Evolutionary conservation across 2,329 filamentous ascomycete species (phyloP), one percentile per base, ranked within the genome.

Genomic region (Chrysoporthe austroafricana): DNA sequence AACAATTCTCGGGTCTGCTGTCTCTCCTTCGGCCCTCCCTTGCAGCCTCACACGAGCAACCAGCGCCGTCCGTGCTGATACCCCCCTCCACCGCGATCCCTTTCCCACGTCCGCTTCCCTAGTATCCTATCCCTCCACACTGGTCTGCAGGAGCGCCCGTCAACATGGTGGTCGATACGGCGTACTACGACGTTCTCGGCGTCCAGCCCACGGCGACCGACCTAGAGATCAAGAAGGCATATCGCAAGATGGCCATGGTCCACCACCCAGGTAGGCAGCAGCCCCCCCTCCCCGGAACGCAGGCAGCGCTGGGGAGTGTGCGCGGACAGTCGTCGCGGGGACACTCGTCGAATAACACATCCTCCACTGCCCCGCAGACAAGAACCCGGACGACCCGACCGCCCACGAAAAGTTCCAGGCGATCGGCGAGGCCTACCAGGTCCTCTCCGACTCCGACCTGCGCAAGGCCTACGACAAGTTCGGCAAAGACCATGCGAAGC

Each of bases 191-290:
- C 80, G 89, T 88, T 73, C 85, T 97, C 50, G 92, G 91, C 76
- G 94, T 97, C 75, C 84, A 90, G 81, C 90, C 93, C 72, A 93
- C 91, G 66, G 95, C 94, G 42, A 91, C 92, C 50, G 92, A 95
- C 78, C 87, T 97, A 62, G 94, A 97, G 78, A 97, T 97, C 81
- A 97, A 97, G 81, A 97, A 97, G 83, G 94, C 94, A 39, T 97
- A 97, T 81, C 89, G 94, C 77, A 97, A 95, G 82, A 87, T 96
- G 73, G 96, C 96, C 73, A 97, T 98, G 79, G 88, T 94, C 73
- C 93, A 97, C 75, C 95, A 97, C 79, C 93, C 93, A 71, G 92
- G 91, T 92, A 82, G 73, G 82, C 42, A 21, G n/a, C 52, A 48
- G 36, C 52, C 26, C 26, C 26, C 26, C 26, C 26, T 26, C 26